Percentiles rank a stretch among this genome's conserved stretches.
These are phyloP conservation scores for Phytophthora tubulina DNA, from an alignment of 352 stramenopile species.

Conservation along the genomic window DNA sequence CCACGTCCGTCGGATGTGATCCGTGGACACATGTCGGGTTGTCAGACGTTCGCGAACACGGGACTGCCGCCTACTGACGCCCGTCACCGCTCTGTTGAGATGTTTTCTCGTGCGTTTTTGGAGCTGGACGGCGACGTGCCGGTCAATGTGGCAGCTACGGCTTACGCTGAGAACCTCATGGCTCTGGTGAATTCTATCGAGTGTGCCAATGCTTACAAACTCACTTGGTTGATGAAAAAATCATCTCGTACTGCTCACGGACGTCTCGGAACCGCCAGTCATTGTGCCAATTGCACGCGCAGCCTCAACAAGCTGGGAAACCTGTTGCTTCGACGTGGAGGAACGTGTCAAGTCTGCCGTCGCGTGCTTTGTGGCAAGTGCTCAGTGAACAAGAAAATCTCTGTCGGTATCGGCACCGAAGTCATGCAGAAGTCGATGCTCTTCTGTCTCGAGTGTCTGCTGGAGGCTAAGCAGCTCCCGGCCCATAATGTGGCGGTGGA, in stretches of 20 bases:
- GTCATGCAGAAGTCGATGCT: slow-evolving; percentile 41
- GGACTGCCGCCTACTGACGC: slow-evolving; percentile 24
- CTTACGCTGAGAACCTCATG: slow-evolving; percentile 34
- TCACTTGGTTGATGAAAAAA: slow-evolving; percentile 47
- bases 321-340: slow-evolving; percentile 31
- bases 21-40: slow-evolving; percentile 37
- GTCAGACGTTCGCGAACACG: slow-evolving; percentile 40
- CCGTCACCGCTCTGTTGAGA: slow-evolving; percentile 30
- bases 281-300: slow-evolving; percentile 44
- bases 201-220: slow-evolving; percentile 44
- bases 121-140: slow-evolving; percentile 37
- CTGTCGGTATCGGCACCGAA: slow-evolving; percentile 31
- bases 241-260: slow-evolving; percentile 7
- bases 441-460: slow-evolving; percentile 50
- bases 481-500: slow-evolving; percentile 27
- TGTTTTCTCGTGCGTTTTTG: slow-evolving; percentile 45
- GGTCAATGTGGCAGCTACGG: slow-evolving; percentile 24
- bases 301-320: slow-evolving; percentile 46
- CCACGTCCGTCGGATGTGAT: slow-evolving; percentile 41
- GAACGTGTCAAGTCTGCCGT: slow-evolving; percentile 43
- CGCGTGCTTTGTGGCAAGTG: slow-evolving; percentile 44
- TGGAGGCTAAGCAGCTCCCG: slow-evolving; percentile 49
- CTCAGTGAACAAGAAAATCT: slow-evolving; percentile 49
- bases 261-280: slow-evolving; percentile 20
- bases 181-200: slow-evolving; percentile 41